Base-by-base conservation (phyloP, 495 filamentous ascomycete species). In the Apodospora peruviana region DNA sequence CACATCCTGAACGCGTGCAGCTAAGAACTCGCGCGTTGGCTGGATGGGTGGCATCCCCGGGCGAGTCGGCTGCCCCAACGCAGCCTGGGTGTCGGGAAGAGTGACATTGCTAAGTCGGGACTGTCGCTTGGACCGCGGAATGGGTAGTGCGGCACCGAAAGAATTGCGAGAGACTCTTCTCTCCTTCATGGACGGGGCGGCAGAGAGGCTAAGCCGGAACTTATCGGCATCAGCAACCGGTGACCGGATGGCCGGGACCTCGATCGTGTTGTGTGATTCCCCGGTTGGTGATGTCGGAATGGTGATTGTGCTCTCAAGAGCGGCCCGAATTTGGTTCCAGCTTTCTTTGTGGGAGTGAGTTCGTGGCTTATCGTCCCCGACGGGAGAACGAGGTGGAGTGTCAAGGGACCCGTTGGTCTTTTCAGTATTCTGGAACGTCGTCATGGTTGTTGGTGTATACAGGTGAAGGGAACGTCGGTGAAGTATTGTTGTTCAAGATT, bases 141-240 rank as follows among this genome's bases (percentile, higher is more conserved):
- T 91, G 34, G 86, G 87, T 10, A 91, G 79, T 14, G 84, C 80
- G 34, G 84, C 75, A 41, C 86, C 86, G 57, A 91, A 89, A 11
- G 86, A 90, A 77, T 89, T 91, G 51, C 86, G 78, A 27, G 87
- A 89, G 19, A 80, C 72, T 40, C 86, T 71, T 29, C 85, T 72
- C 46, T 83, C 79, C 63, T 77, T 80, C 65, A 78, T 76, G 2
- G 85, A 88, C 5, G 85, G 85, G 3, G 76, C 64, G 23, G 82
- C 62, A 52, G 81, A 86, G 64, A 90, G 70, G 49, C 78, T 77
- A 72, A 89, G 86, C 85, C 89, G 88, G 67, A 82, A 83, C 45
- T 78, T 69, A 20, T 79, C 71, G 22, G 81, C 79, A 69, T 90
- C 81, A 16, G 84, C 81, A 54, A 87, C 78, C 29, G 83, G 77